A percentile compares a stretch with the other conserved stretches of the same genome.
Conservation (phyloP, 2,329 filamentous ascomycete genomes). For the Monilinia polystroma region DNA sequence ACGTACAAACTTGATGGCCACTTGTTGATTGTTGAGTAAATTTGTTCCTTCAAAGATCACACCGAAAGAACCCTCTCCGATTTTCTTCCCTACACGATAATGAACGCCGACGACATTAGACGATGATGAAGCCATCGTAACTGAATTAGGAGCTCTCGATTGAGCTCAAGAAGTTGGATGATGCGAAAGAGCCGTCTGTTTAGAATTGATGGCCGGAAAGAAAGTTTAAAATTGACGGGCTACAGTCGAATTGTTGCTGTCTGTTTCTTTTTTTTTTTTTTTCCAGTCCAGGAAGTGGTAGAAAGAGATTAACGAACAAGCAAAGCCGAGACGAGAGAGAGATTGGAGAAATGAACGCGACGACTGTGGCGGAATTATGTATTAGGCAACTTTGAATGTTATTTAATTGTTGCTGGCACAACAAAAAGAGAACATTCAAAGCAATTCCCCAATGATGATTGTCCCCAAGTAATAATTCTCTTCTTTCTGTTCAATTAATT, state of each 20-base stretch:
- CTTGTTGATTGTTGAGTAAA: slow-evolving; percentile 96
- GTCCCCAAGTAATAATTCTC: slow-evolving; percentile 17
- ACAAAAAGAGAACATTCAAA: too few species aligned
- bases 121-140: slow-evolving; percentile 40
- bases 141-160: slow-evolving; percentile 28
- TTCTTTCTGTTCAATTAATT: not conserved
- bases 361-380: slow-evolving; percentile 26
- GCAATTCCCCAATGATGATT: slow-evolving; percentile 11
- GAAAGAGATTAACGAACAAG: slow-evolving; percentile 21
- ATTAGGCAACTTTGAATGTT: slow-evolving; percentile 1
- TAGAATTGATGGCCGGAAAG: slow-evolving; percentile 14
- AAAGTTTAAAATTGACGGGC: slow-evolving; percentile 27
- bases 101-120: slow-evolving; percentile 98
- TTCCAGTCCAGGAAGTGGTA: slow-evolving; percentile 25
- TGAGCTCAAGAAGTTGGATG: slow-evolving; percentile 25
- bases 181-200: not conserved
- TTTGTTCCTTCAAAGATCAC: slow-evolving; percentile 99
- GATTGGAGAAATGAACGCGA: slow-evolving; percentile 29
- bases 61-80: slow-evolving; percentile 96
- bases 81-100: slow-evolving; percentile 98
- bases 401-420: too few species aligned
- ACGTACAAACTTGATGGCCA: slow-evolving; percentile 98
- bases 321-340: not conserved
- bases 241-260: slow-evolving; percentile 21
- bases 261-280: not conserved